These are phyloP conservation scores for Fusarium sp. DNA, from an alignment of 2,329 filamentous ascomycete genomes.

Conservation along the genomic window DNA sequence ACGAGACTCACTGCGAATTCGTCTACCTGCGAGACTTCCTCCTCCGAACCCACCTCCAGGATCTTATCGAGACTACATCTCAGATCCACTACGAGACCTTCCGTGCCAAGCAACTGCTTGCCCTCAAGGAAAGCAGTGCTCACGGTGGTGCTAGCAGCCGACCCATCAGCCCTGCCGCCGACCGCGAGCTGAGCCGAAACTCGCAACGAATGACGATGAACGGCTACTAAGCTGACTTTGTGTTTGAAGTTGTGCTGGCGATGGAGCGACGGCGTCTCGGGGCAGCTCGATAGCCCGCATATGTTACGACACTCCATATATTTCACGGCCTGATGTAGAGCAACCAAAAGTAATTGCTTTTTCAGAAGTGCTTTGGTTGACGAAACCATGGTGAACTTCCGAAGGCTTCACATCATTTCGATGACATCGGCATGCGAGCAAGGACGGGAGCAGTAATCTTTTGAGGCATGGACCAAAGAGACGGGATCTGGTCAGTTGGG, in stretches of 20 bases:
- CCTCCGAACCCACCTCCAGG: conserved; percentile 96
- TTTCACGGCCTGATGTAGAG: conserved; percentile 49
- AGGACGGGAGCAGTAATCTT: conserved; percentile 30
- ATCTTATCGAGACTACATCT: conserved; percentile 98
- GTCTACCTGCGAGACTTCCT: conserved; percentile 98
- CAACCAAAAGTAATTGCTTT: conserved; percentile 43
- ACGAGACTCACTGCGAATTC: conserved; percentile 99
- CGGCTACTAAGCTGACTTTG: conserved; percentile 77
- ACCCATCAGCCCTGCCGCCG: conserved; percentile 94
- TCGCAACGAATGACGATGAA: conserved; percentile 99
- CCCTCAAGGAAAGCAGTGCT: conserved; percentile 97
- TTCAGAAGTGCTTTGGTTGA: conserved; percentile 37
- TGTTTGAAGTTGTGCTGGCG: conserved; percentile 49
- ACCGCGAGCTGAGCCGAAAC: conserved; percentile 95
- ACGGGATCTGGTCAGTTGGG: conserved; percentile 2
- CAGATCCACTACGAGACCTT: conserved; percentile 99
- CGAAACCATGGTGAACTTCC: conserved; percentile 32
- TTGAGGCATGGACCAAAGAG: conserved; percentile 4
- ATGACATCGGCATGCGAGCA: conserved; percentile 42
- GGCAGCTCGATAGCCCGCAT: conserved; percentile 46
- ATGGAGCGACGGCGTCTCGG: conserved; percentile 53
- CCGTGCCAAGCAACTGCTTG: conserved; percentile 98
- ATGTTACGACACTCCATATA: conserved; percentile 50
- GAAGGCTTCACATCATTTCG: conserved; percentile 36
- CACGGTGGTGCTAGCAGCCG: conserved; percentile 80